These are phyloP conservation scores for Trichoderma arundinaceum DNA, from an alignment of 2,329 filamentous ascomycete species.

Conservation along the genomic window DNA sequence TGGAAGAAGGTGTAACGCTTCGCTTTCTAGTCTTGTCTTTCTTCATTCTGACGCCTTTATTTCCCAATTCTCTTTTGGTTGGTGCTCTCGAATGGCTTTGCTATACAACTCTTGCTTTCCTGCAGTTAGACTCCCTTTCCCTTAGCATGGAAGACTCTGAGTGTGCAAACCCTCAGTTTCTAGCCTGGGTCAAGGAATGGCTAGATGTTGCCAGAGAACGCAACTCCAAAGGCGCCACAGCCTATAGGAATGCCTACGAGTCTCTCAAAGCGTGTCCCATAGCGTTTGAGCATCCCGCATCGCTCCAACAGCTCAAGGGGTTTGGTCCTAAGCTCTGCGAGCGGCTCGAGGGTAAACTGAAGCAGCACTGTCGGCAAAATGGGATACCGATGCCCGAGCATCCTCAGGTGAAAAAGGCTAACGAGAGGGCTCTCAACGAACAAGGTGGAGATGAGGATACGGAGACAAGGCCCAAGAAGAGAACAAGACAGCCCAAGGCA, in stretches of 20 bases:
- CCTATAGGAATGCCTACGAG: constrained; percentile 77
- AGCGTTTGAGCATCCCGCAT: constrained; percentile 71
- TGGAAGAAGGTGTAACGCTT: background rate
- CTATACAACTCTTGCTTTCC: background rate
- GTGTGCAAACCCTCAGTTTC: constrained; percentile 72
- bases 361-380: constrained; percentile 68
- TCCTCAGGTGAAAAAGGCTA: constrained; percentile 53
- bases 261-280: constrained; percentile 78
- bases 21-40: background rate
- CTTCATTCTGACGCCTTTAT: background rate
- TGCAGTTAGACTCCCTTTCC: background rate
- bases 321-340: constrained; percentile 75
- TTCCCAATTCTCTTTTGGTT: background rate
- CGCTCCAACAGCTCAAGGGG: constrained; percentile 74
- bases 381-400: constrained; percentile 70
- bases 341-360: constrained; percentile 66
- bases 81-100: background rate
- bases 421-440: constrained; percentile 39
- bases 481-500: constrained; percentile 61
- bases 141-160: constrained; percentile 41
- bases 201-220: constrained; percentile 70
- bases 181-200: constrained; percentile 80
- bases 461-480: constrained; percentile 59
- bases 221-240: constrained; percentile 72
- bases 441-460: constrained; percentile 47